Evolutionary conservation across 805 yeast species (phyloP).

Genomic region (Cyberlindnera xylosilytica): DNA sequence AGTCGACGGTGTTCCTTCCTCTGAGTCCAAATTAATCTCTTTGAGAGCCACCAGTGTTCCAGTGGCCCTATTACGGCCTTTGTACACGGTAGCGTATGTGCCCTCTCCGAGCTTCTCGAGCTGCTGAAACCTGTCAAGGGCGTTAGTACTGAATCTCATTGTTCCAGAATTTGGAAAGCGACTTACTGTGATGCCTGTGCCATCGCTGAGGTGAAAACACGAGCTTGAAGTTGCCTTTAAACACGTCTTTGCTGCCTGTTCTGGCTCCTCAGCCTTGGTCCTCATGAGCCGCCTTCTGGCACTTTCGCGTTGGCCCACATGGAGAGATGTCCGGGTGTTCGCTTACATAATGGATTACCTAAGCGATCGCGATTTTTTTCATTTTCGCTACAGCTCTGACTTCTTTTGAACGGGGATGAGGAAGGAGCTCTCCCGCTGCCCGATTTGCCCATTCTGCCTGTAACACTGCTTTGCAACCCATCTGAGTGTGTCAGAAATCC

Average conservation of each 20-base stretch:
- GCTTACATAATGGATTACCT: neutral
- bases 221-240: no score
- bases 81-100: constrained; percentile 98
- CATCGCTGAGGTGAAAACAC: constrained; percentile 11
- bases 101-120: constrained; percentile 91
- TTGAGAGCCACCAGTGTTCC: constrained; percentile 92
- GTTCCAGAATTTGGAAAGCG: neutral
- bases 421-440: no score
- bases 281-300: neutral
- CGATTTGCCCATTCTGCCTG: no score
- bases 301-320: neutral
- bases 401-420: no score
- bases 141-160: neutral
- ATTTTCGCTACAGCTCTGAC: no score
- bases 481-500: no score
- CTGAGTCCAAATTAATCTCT: constrained; percentile 91
- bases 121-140: constrained; percentile 28
- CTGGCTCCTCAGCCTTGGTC: neutral
- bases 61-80: constrained; percentile 80
- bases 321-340: neutral
- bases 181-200: constrained; percentile 28
- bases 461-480: no score
- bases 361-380: no score
- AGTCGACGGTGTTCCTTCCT: constrained; percentile 96
- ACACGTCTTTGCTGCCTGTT: no score